Base-by-base conservation (phyloP, 139 green algal species). In the Yamagishiella unicocca region DNA sequence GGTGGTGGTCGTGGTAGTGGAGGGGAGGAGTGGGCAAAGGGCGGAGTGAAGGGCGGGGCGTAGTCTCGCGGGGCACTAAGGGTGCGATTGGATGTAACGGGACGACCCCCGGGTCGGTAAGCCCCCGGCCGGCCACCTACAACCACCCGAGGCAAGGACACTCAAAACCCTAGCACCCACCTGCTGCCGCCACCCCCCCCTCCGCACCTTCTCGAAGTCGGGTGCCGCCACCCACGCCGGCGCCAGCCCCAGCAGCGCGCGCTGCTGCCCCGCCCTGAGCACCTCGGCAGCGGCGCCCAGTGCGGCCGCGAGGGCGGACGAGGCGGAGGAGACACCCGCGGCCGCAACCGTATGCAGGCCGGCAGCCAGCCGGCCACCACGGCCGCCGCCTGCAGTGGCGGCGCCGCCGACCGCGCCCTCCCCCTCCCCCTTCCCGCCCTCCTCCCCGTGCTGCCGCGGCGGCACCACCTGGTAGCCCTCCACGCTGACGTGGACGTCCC, bases 181-280 rank as follows among this genome's bases (percentile, higher is more conserved):
- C 6, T 22, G 17, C 58, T n/a, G n/a, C n/a, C n/a, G n/a, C 22
- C 31, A 6, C 29, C 58, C 58, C 58, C 9, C 58, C 29, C 64
- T 9, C n/a, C 4, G 4, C n/a, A 82, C 74, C 74, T 82, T 83
- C 54, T 83, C 76, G 12, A 72, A 71, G 27, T 72, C 76, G 10
- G 54, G 76, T 27, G 54, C 76, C 35, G 54, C 54, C 37, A 66
- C 76, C 76, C 76, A 83, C 9, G 33, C 53, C 2, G 76, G 76
- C 37, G 76, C 76, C 10, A 83, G 25, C 21, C 24, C 35, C 27
- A 71, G 37, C 12, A 83, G 76, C 53, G 22, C 55, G 35, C 76
- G 35, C 54, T 71, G 54, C 35, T 29, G 35, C 35, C 76, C 27
- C 21, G 33, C 21, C 35, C 24, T 21, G 12, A 72, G 37, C 8